Base-by-base conservation (phyloP, 345 rosid species). In the Hevea brasiliensis region DNA sequence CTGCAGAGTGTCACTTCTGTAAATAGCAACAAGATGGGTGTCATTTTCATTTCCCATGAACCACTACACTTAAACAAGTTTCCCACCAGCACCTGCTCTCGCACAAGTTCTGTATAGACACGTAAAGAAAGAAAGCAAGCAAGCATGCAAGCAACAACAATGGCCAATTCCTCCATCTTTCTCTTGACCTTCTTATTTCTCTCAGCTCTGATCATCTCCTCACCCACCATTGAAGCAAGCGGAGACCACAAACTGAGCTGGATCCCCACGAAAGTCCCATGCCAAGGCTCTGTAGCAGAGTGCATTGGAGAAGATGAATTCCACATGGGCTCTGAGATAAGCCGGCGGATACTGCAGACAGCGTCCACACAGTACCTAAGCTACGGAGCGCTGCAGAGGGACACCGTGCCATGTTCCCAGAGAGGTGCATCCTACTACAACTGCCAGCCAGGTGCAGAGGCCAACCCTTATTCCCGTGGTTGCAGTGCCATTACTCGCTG, bases 371-470 rank as follows among this genome's bases (percentile, higher is more conserved):
- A 84, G 37, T 90, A 88, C 84, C 88, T 92, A 79, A 90, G 97
- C 85, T 92, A 89, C 42, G 86, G 61, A 1, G 91, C 95, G 9
- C 74, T 94, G 84, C 89, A 82, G 83, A 64, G 89, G 72, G 77
- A 89, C 84, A 74, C 88, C 4, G 85, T 86, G 64, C 97, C 97
- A 0, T 91, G 98, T 84, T 91, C 94, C 4, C 83, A 37, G 54
- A 87, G 94, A 84, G 97, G 98, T 15, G 90, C 90, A 0, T 88
- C 97, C 24, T 94, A 94, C 82, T 92, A 94, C 76, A 94, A 92
- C 78, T 94, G 98, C 75, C 79, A 74, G 74, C 65, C 79, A 2
- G 97, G 97, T n/a, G 91, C 90, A 6, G 65, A 83, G 72, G 90
- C 97, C 55, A 94, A 94, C 76, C 97, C 97, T 32, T 94, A 90